A percentile compares a stretch with the other conserved stretches of the same genome.
Evolutionary conservation across 352 stramenopile species (phyloP).

Genomic region (Pythium folliculosum): DNA sequence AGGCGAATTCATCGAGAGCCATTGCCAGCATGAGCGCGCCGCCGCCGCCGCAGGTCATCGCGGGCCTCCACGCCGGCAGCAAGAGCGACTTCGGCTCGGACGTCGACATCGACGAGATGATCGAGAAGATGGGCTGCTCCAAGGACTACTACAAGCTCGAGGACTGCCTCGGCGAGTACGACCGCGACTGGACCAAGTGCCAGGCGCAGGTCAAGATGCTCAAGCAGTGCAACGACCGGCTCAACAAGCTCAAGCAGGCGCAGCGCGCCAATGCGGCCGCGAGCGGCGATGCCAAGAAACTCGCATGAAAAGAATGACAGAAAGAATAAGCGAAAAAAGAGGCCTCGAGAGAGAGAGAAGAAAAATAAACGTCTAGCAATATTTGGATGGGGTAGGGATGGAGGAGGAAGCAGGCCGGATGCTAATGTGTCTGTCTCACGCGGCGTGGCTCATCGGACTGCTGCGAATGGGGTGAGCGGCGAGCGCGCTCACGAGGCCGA

Average conservation of each 20-base stretch:
- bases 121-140: conserved; percentile 82
- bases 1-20: background rate
- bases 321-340: background rate
- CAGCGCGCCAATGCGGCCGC: conserved; percentile 23
- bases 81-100: conserved; percentile 81
- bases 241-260: conserved; percentile 54
- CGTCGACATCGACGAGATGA: conserved; percentile 84
- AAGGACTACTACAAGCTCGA: conserved; percentile 88
- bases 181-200: conserved; percentile 88
- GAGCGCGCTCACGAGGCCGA: background rate
- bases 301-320: background rate
- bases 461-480: too few relatives aligned
- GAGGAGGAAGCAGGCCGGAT: too few relatives aligned
- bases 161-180: conserved; percentile 77
- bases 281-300: background rate
- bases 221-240: conserved; percentile 72
- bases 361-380: conserved; percentile 19
- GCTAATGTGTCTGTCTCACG: conserved; percentile 3
- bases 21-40: conserved; percentile 18
- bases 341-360: background rate
- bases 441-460: too few relatives aligned
- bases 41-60: conserved; percentile 36
- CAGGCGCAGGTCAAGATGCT: conserved; percentile 80
- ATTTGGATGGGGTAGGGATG: background rate
- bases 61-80: conserved; percentile 73